Percentiles rank a stretch among this genome's conserved stretches.
Conservation (phyloP, 129 eudicot species). For the Heracleum sosnowskyi region DNA sequence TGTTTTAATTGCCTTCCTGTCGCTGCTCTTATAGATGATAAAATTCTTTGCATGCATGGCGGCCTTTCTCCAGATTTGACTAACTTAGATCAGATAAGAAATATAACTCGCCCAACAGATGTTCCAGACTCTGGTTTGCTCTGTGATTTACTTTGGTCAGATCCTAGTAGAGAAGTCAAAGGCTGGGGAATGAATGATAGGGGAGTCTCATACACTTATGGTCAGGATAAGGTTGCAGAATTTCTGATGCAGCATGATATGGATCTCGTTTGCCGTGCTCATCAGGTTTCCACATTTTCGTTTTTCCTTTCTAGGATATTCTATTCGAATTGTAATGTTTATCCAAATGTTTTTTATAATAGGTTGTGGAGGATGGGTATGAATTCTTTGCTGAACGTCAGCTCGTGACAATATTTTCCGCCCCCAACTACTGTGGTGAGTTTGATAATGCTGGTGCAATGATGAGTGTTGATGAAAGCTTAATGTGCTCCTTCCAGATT, state of each 20-base stretch:
- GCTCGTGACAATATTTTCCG: slow-evolving; percentile 72
- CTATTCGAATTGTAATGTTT: background rate
- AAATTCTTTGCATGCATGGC: slow-evolving; percentile 81
- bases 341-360: slow-evolving; percentile 1
- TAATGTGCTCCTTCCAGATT: slow-evolving; percentile 80
- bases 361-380: slow-evolving; percentile 89
- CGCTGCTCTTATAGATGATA: slow-evolving; percentile 76
- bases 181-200: slow-evolving; percentile 87
- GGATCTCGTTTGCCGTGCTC: slow-evolving; percentile 86
- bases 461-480: slow-evolving; percentile 85
- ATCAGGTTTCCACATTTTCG: slow-evolving; percentile 39
- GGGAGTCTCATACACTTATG: slow-evolving; percentile 74
- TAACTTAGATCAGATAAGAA: slow-evolving; percentile 58
- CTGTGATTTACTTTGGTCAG: slow-evolving; percentile 80
- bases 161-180: slow-evolving; percentile 60
- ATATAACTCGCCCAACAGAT: slow-evolving; percentile 64
- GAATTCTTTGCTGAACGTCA: slow-evolving; percentile 79
- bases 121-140: slow-evolving; percentile 81
- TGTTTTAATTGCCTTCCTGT: slow-evolving; percentile 83
- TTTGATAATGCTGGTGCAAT: slow-evolving; percentile 85
- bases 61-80: slow-evolving; percentile 77
- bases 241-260: slow-evolving; percentile 71
- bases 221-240: slow-evolving; percentile 66
- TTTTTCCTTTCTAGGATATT: background rate
- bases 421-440: slow-evolving; percentile 79